Evolutionary conservation across 2,329 filamentous ascomycete genomes (phyloP), one percentile per base, ranked within the genome.

Genomic region (Pseudocercospora eumusae): DNA sequence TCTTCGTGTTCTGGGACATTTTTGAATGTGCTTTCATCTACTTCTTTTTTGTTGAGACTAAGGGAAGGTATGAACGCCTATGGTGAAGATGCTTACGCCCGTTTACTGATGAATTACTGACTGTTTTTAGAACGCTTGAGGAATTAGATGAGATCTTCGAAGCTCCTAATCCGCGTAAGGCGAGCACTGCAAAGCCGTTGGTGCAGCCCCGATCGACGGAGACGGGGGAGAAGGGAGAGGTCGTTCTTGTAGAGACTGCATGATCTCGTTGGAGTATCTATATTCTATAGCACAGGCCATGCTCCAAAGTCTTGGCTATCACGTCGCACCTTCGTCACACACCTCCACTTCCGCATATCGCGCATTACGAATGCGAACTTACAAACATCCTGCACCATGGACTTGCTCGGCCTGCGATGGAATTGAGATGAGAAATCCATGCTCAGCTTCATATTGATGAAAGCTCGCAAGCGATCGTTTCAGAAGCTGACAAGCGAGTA

Each of bases 41-140:
- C 47, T 61, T 60, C 45, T 62, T 66, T 66, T 76, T 73, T 61
- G 69, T 75, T 57, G 76, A 78, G 65, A 78, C 76, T 2, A 63
- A 61, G 28, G 25, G 42, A 13, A 60, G 58, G 36, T 40, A 18
- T n/a, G 15, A 8, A 40, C 11, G 5, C 36, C 5, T 2, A n/a
- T 7, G 1, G 36, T 5, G 4, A 3, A 18, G 2, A 18, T 7
- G 4, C 36, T 40, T 40, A 18, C 15, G 5, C n/a, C 13, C n/a
- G 18, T 40, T 40, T 40, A 15, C 15, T 40, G 36, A 40, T 13
- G 15, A 3, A 40, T 18, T 3, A 25, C 6, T 33, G 23, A 25
- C 6, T 33, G 11, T 15, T 10, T 18, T n/a, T 9, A 47, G 44
- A 47, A 47, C 44, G 1, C 21, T 47, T 4, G 44, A 47, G 15